Percentiles rank a stretch among this genome's conserved stretches.
Evolutionary conservation across 805 yeast species (phyloP).

Genomic region (Saccharomycopsis fermentans): DNA sequence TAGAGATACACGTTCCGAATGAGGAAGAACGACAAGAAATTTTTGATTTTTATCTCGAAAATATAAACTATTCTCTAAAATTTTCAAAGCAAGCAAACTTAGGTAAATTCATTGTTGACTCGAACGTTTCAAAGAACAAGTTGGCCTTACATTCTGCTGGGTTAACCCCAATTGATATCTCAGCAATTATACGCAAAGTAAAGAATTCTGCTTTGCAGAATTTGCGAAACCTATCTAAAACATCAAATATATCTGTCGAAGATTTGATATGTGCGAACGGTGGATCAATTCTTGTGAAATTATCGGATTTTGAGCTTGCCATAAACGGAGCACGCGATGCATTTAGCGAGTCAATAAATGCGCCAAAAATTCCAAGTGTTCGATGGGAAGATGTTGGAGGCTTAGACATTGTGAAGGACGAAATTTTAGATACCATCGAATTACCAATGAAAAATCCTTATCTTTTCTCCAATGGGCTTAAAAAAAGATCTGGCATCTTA

Average conservation of each 20-base stretch:
- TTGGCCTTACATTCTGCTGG: slow-evolving; percentile 89
- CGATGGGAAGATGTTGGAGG: slow-evolving; percentile 98
- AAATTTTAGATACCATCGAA: slow-evolving; percentile 90
- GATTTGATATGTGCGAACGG: slow-evolving; percentile 40
- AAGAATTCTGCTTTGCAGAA: slow-evolving; percentile 47
- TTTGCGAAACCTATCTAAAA: slow-evolving; percentile 15
- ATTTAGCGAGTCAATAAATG: slow-evolving; percentile 91
- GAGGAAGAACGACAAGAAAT: slow-evolving; percentile 65
- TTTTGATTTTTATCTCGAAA: slow-evolving; percentile 40
- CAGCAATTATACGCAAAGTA: slow-evolving; percentile 59
- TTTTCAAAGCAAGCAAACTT: background rate
- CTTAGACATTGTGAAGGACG: slow-evolving; percentile 78
- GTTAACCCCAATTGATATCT: slow-evolving; percentile 72
- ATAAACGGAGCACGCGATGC: slow-evolving; percentile 76
- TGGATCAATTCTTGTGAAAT: slow-evolving; percentile 42
- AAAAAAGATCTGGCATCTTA: slow-evolving; percentile 86
- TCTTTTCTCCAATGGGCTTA: slow-evolving; percentile 76
- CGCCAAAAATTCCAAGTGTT: slow-evolving; percentile 91
- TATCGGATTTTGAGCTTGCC: slow-evolving; percentile 57
- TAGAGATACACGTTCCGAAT: slow-evolving; percentile 65
- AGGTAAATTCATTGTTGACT: slow-evolving; percentile 2
- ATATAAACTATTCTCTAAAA: slow-evolving; percentile 17
- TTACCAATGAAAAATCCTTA: slow-evolving; percentile 93
- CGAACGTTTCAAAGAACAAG: slow-evolving; percentile 39
- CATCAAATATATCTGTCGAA: slow-evolving; percentile 20